These are phyloP conservation scores for Crithidia expoeki DNA, from an alignment of 208 protist genomes.

Conservation along the genomic window DNA sequence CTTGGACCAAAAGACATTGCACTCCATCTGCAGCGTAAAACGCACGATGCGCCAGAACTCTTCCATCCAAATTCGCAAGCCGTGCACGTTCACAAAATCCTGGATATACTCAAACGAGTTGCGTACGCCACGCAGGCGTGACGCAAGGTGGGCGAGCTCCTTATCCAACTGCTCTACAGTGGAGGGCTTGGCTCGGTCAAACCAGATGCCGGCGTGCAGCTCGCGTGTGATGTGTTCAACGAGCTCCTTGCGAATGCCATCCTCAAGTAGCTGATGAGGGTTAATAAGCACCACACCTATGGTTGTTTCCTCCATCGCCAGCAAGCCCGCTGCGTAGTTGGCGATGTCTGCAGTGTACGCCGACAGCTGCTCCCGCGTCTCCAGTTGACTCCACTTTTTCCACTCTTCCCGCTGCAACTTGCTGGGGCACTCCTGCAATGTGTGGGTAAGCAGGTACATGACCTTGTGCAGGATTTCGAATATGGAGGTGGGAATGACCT, in stretches of 20 bases:
- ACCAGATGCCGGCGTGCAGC: constrained; percentile 74
- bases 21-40: constrained; percentile 98
- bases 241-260: constrained; percentile 96
- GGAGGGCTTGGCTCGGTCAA: constrained; percentile 47
- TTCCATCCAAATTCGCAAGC: constrained; percentile 97
- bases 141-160: constrained; percentile 75
- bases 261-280: constrained; percentile 96
- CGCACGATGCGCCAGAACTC: constrained; percentile 96
- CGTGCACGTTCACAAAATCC: constrained; percentile 98
- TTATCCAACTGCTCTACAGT: constrained; percentile 62
- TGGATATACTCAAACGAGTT: constrained; percentile 97
- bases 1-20: constrained; percentile 94
- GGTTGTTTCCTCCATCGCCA: constrained; percentile 98
- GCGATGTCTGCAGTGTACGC: constrained; percentile 91
- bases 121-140: constrained; percentile 90
- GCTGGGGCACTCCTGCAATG: constrained; percentile 78
- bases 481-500: constrained; percentile 96
- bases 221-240: constrained; percentile 80
- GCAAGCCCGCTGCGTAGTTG: constrained; percentile 96
- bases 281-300: constrained; percentile 97
- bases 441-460: constrained; percentile 91
- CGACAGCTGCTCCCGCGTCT: constrained; percentile 87
- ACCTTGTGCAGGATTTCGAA: constrained; percentile 96
- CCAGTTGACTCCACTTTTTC: constrained; percentile 90
- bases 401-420: constrained; percentile 70